Evolutionary conservation across 495 filamentous ascomycete species (phyloP), one percentile per base, ranked within the genome.

Genomic region (Neurospora sp.): DNA sequence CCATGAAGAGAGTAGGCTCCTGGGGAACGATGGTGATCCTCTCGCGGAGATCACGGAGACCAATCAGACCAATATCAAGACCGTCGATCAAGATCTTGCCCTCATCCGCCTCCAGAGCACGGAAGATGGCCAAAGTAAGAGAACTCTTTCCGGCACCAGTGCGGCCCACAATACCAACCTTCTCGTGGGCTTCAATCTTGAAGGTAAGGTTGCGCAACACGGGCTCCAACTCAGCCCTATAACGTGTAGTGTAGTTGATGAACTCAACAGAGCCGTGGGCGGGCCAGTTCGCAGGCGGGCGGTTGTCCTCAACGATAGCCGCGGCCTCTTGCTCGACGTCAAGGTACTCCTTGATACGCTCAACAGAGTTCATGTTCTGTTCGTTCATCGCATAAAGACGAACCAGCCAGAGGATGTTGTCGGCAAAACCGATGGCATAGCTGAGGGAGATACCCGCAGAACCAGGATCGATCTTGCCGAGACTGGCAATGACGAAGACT

Each of bases 351-450:
- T 94, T 93, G 76, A 99, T 92, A 71, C 96, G 91, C 82, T 99
- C 96, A n/a, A 99, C 94, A 1, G 94, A 95, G 82, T 99, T 99
- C 96, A 99, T 98, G 81, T 97, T 98, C 82, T 98, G 96, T 80
- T 99, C 96, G 76, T 98, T 97, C 77, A 92, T 86, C 0, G 95
- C 91, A 77, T 98, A 99, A n/a, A 98, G 86, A 27, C 96, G 89
- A 37, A 98, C 94, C 71, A 98, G 90, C 96, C 96, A 99, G 20
- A 99, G 85, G 20, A 99, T 90, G 73, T 98, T 98, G 79, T 98
- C 96, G 1, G 94, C 97, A 76, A 99, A 99, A 1, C 93, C 96
- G 69, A 99, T 93, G 7, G 96, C 96, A 77, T 99, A 99, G n/a
- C 94, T 97, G 75, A 99, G 82, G 20, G 96, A 97, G 72, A 99